Evolutionary conservation across 345 rosid species (phyloP).

Genomic region (Eucalyptus melliodora): DNA sequence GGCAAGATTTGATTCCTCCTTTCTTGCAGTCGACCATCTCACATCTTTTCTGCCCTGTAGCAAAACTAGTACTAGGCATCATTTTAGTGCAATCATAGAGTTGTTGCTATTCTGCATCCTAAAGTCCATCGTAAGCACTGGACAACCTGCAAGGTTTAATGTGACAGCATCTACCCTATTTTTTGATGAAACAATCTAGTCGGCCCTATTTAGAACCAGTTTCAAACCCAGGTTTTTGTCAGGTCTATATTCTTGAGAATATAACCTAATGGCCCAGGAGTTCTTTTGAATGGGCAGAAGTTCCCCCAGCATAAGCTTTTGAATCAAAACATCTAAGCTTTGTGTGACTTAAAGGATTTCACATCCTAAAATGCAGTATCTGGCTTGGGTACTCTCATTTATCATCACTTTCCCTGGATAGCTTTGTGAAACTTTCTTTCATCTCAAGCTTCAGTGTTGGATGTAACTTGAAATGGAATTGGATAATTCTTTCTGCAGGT

Average conservation of each 20-base stretch:
- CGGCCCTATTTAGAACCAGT: not conserved
- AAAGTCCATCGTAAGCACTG: not conserved
- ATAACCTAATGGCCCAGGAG: not conserved
- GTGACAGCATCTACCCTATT: not conserved
- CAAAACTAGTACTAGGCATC: not conserved
- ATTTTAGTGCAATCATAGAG: not conserved
- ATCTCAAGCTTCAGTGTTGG: not conserved
- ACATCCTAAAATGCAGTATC: not conserved
- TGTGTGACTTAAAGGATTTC: not conserved
- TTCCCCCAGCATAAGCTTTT: not conserved
- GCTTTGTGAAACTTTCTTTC: not conserved
- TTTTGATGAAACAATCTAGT: not conserved
- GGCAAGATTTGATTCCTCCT: not conserved
- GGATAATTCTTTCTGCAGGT: conserved; percentile 22
- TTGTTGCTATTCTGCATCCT: not conserved
- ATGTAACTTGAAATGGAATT: not conserved
- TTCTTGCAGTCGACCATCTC: not conserved
- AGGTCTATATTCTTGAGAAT: not conserved
- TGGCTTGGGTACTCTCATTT: not conserved
- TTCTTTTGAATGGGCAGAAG: not conserved
- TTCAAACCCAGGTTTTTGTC: not conserved
- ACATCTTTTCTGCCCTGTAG: not conserved
- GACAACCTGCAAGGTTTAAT: not conserved
- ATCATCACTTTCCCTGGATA: not conserved
- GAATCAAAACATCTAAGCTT: not conserved